Percentiles rank a stretch among this genome's conserved stretches.
Conservation (phyloP, 441 rosid species). For the Adansonia gregorii region DNA sequence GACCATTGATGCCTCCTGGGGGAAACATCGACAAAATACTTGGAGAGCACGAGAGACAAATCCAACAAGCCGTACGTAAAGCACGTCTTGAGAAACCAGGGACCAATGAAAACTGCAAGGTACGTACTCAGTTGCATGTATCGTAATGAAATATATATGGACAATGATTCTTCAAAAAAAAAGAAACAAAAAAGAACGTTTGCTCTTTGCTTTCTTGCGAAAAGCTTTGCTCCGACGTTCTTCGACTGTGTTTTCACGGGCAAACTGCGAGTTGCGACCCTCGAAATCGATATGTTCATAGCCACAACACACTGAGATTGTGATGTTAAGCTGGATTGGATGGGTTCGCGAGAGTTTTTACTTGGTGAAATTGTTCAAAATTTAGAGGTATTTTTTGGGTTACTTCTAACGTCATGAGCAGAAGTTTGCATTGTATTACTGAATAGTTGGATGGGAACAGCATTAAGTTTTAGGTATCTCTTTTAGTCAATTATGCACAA, state of each 20-base stretch:
- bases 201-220: neutral
- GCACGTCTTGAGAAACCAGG: constrained; percentile 67
- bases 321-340: too few species aligned
- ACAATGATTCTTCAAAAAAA: neutral
- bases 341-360: neutral
- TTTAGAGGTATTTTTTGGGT: too few species aligned
- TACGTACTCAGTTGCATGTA: constrained; percentile 31
- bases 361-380: neutral
- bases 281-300: neutral
- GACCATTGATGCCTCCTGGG: constrained; percentile 91
- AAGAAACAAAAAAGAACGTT: too few species aligned
- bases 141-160: neutral
- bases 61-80: constrained; percentile 90
- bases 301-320: neutral
- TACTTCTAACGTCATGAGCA: too few species aligned
- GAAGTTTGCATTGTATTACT: too few species aligned
- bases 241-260: neutral
- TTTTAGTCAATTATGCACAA: too few species aligned
- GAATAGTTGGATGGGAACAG: too few species aligned
- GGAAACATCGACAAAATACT: constrained; percentile 87
- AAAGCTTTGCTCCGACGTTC: constrained; percentile 8
- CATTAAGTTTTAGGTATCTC: too few species aligned
- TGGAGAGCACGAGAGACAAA: constrained; percentile 89
- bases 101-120: constrained; percentile 42
- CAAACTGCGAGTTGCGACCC: constrained; percentile 12